phyloP scores from a whole-genome alignment of 768 basidiomycete species.

The Lyophyllum semitale region DNA sequence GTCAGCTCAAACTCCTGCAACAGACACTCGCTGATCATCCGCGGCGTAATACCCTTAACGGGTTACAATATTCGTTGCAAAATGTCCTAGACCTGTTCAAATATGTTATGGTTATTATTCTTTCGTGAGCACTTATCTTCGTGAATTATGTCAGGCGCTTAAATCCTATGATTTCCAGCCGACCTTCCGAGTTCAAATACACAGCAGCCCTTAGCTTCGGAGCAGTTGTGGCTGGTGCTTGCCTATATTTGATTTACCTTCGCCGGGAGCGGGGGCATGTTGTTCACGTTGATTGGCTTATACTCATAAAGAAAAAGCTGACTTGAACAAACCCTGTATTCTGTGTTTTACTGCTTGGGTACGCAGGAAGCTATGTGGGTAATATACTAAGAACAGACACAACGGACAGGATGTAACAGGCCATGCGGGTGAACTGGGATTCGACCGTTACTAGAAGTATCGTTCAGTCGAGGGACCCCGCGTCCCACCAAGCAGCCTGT shows the following conservation, averaged over 20 bases:
- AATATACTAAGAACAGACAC: too few species aligned
- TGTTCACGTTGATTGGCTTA: not conserved
- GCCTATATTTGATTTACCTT: not conserved
- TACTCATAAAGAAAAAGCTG: not conserved
- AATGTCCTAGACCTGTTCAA: slow-evolving; percentile 30
- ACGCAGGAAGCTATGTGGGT: too few species aligned
- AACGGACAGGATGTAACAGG: too few species aligned
- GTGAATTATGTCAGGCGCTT: not conserved
- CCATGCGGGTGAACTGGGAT: too few species aligned
- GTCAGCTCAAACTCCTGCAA: slow-evolving; percentile 51
- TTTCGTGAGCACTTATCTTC: not conserved
- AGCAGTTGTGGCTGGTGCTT: not conserved
- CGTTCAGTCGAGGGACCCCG: too few species aligned
- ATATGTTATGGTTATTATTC: slow-evolving; percentile 14
- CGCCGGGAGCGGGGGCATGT: not conserved
- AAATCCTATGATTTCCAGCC: not conserved
- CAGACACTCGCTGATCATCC: slow-evolving; percentile 43
- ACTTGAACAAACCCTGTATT: not conserved
- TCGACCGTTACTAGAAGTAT: too few species aligned
- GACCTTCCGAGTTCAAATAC: not conserved
- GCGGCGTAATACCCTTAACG: slow-evolving; percentile 41
- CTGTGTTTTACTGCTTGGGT: too few species aligned
- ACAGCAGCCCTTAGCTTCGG: not conserved
- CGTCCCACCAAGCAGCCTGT: too few species aligned
- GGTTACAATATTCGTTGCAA: slow-evolving; percentile 39